Conservation (phyloP, 2,329 filamentous ascomycete species). For the Tolypocladium ovalisporum region DNA sequence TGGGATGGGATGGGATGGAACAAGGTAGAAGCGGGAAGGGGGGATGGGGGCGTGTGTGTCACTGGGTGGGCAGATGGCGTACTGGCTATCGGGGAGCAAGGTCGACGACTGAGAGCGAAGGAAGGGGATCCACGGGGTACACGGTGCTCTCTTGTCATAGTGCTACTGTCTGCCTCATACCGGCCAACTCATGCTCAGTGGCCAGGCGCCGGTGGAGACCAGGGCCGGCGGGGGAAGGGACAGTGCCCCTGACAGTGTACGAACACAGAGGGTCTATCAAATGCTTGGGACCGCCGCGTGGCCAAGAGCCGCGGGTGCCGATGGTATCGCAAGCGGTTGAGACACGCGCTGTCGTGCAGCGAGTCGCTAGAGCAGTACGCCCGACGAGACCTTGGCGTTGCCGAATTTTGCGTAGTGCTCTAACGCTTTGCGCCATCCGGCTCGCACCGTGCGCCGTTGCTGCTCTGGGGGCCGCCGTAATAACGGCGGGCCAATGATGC, state of each 20-base stretch:
- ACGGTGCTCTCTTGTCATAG: background rate
- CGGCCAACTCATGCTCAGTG: slow-evolving; percentile 1
- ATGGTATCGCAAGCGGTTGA: background rate
- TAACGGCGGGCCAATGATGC: background rate
- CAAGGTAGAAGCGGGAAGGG: slow-evolving; percentile 18
- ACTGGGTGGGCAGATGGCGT: slow-evolving; percentile 10
- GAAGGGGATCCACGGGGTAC: background rate
- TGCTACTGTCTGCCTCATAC: background rate
- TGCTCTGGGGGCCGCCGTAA: background rate
- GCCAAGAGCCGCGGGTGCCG: background rate
- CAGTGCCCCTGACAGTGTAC: background rate
- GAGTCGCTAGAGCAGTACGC: background rate
- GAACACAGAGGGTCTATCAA: background rate
- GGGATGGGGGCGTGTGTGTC: slow-evolving; percentile 14
- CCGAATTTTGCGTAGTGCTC: too few species aligned
- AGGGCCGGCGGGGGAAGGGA: background rate
- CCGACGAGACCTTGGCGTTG: too few species aligned
- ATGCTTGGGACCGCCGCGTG: background rate
- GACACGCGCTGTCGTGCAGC: background rate
- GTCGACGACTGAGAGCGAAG: background rate
- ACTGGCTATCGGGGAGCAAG: background rate
- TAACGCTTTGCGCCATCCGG: background rate
- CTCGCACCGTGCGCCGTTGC: background rate
- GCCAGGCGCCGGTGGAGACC: background rate
- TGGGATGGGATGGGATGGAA: slow-evolving; percentile 23